Percentiles rank a stretch among this genome's conserved stretches.
Conservation (phyloP, 2,329 filamentous ascomycete genomes). For the Verticillium tricorpus region DNA sequence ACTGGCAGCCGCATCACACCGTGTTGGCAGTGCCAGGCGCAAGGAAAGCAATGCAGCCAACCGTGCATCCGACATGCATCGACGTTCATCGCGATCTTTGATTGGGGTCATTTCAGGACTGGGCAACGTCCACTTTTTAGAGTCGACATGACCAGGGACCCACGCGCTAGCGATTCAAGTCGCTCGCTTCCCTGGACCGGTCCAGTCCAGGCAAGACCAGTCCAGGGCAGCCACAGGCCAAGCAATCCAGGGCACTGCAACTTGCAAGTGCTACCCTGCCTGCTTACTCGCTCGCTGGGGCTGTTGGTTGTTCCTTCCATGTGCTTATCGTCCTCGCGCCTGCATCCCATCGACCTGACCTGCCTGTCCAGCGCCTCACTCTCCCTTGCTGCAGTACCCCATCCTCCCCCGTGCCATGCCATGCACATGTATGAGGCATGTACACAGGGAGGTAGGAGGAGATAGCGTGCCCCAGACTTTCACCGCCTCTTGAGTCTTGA, state of each 20-base stretch:
- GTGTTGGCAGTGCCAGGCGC: background rate
- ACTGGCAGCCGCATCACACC: background rate
- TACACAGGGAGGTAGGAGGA: too few species aligned
- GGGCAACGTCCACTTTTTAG: slow-evolving; percentile 1
- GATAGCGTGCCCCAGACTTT: background rate
- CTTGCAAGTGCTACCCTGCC: background rate
- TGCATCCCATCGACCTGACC: background rate
- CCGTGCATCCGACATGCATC: background rate
- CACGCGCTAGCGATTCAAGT: slow-evolving; percentile 2
- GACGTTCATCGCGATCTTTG: slow-evolving; percentile 1
- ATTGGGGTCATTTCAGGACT: slow-evolving; percentile 2
- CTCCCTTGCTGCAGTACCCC: background rate
- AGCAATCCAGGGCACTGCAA: background rate
- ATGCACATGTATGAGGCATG: too few species aligned
- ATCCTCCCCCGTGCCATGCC: too few species aligned
- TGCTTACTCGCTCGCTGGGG: too few species aligned
- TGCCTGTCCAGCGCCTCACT: background rate
- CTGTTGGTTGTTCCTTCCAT: background rate
- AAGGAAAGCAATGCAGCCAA: background rate
- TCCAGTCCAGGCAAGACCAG: too few species aligned
- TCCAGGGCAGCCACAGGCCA: background rate
- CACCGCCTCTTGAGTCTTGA: background rate
- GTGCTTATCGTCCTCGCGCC: background rate
- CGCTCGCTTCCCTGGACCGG: background rate
- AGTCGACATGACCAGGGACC: background rate